Evolutionary conservation across 2,329 filamentous ascomycete genomes (phyloP).

Genomic region (Cladophialophora immunda): DNA sequence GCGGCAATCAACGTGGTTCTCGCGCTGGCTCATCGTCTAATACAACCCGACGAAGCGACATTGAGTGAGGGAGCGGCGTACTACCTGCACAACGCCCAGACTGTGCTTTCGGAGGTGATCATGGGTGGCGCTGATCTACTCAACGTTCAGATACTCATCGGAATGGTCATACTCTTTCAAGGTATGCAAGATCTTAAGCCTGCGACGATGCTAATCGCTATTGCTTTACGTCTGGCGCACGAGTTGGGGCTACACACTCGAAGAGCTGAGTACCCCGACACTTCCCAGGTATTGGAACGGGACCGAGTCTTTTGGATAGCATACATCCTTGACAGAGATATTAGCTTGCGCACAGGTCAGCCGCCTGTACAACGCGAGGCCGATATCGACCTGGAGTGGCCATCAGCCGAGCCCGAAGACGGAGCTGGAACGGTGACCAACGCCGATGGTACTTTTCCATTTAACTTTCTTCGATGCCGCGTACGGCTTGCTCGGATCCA

Average conservation of each 20-base stretch:
- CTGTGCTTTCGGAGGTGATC: conserved; percentile 43
- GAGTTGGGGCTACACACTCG: conserved; percentile 34
- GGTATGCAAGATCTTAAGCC: conserved; percentile 42
- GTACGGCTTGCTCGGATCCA: conserved; percentile 29
- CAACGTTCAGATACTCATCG: conserved; percentile 45
- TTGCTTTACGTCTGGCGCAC: conserved; percentile 35
- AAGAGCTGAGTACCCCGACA: conserved; percentile 35
- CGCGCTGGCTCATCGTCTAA: conserved; percentile 41
- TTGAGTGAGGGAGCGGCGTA: conserved; percentile 22
- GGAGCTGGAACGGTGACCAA: conserved; percentile 21
- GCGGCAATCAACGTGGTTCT: conserved; percentile 46
- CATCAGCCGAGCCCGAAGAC: conserved; percentile 20
- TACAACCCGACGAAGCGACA: conserved; percentile 16
- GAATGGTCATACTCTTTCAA: conserved; percentile 44
- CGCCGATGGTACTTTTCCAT: conserved; percentile 26
- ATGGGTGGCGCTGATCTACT: conserved; percentile 42
- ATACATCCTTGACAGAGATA: conserved; percentile 52
- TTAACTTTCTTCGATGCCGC: conserved; percentile 5
- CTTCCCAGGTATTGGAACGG: conserved; percentile 35
- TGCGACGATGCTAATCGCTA: conserved; percentile 43
- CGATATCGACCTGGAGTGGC: conserved; percentile 43
- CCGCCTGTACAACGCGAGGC: conserved; percentile 50
- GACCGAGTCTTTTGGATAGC: conserved; percentile 45
- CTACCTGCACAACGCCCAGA: conserved; percentile 44
- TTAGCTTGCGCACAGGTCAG: conserved; percentile 53